Percentiles rank a stretch among this genome's conserved stretches.
phyloP scores from a whole-genome alignment of 768 basidiomycete genomes.

The Hygrophorus russula region DNA sequence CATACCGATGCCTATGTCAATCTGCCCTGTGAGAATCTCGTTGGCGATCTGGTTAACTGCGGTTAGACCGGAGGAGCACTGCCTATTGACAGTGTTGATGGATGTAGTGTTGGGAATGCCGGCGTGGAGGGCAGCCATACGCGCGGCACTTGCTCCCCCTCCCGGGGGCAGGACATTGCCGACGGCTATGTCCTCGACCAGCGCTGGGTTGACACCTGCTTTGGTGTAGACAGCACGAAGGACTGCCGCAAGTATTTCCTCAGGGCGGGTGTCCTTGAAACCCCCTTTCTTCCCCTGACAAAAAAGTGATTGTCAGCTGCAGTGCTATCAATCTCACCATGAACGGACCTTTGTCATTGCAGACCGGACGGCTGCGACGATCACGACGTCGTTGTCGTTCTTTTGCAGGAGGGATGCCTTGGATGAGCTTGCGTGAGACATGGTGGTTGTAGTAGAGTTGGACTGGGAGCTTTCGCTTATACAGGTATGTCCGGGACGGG shows the following conservation, averaged over 20 bases:
- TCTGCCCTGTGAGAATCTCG: conserved; percentile 67
- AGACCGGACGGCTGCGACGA: conserved; percentile 80
- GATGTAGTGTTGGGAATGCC: conserved; percentile 72
- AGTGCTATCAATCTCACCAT: too few relatives aligned
- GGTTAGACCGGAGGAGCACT: conserved; percentile 82
- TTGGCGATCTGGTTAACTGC: conserved; percentile 78
- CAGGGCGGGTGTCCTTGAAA: conserved; percentile 84
- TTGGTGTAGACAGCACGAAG: conserved; percentile 63
- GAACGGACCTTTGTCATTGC: conserved; percentile 77
- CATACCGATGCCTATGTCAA: conserved; percentile 82
- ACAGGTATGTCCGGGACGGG: too few relatives aligned
- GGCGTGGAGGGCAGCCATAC: conserved; percentile 80
- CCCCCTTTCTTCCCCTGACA: conserved; percentile 70
- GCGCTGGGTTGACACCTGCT: conserved; percentile 61
- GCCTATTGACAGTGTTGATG: conserved; percentile 79
- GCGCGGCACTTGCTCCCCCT: conserved; percentile 70
- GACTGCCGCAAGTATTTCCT: conserved; percentile 69
- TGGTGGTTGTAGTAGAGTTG: conserved; percentile 12
- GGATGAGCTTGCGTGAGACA: conserved; percentile 28
- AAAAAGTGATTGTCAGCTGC: too few relatives aligned
- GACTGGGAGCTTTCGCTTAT: too few relatives aligned
- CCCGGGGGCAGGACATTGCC: conserved; percentile 85
- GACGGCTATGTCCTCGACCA: conserved; percentile 77
- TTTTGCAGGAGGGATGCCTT: conserved; percentile 59
- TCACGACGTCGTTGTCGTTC: conserved; percentile 81